These are phyloP conservation scores for Phialocephala sp. DNA, from an alignment of 2,329 filamentous ascomycete genomes.

Conservation along the genomic window DNA sequence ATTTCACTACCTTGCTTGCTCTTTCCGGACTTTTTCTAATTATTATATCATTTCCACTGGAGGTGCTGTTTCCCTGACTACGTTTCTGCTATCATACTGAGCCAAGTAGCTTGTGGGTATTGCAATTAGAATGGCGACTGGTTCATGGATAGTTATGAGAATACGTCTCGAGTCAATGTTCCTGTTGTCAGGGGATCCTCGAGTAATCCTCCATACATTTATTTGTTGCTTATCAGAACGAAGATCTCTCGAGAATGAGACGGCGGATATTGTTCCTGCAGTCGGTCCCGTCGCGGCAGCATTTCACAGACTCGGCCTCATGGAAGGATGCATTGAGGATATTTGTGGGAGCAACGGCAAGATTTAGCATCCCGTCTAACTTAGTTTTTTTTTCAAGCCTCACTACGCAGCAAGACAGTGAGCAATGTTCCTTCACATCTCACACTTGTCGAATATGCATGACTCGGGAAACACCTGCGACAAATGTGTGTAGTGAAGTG, in stretches of 20 bases:
- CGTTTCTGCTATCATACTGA: background rate
- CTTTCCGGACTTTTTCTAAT: background rate
- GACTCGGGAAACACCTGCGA: background rate
- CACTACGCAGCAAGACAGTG: background rate
- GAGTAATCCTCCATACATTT: background rate
- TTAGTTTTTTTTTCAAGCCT: background rate
- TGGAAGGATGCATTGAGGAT: background rate
- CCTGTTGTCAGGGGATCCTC: background rate
- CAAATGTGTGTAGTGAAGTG: background rate
- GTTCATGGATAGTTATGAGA: background rate
- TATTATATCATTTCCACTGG: too few species aligned
- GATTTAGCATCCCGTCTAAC: background rate
- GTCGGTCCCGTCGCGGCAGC: background rate
- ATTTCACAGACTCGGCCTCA: background rate
- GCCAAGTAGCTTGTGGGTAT: background rate
- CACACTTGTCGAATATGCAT: background rate
- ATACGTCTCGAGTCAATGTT: background rate
- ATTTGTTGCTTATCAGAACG: background rate
- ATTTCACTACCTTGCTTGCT: background rate
- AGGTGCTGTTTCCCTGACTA: background rate
- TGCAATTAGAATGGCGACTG: background rate
- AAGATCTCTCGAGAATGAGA: background rate
- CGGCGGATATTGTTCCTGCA: background rate
- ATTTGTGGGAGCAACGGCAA: background rate
- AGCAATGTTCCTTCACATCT: background rate